phyloP scores from a whole-genome alignment of 2,329 filamentous ascomycete genomes.

The Aureobasidium subglaciale region DNA sequence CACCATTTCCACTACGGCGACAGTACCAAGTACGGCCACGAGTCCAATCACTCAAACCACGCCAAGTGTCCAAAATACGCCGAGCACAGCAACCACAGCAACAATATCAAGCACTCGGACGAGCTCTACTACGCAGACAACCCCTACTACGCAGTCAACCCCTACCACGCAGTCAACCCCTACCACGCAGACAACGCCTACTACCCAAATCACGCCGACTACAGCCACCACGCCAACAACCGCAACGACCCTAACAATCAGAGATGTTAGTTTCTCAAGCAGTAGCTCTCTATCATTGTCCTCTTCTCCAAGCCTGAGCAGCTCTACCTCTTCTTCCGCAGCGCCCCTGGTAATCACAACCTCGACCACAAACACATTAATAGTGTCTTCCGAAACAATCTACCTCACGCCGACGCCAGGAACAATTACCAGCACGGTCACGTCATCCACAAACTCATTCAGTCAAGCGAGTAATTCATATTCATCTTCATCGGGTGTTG shows the following conservation, averaged over 20 bases:
- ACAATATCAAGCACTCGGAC: no score
- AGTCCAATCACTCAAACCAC: neutral
- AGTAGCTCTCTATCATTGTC: neutral
- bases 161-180: neutral
- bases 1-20: neutral
- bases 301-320: neutral
- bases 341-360: neutral
- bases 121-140: no score
- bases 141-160: neutral
- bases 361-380: neutral
- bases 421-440: neutral
- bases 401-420: neutral
- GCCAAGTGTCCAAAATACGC: neutral
- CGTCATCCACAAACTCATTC: neutral
- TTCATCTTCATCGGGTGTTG: neutral
- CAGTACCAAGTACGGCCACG: neutral
- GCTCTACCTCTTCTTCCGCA: neutral
- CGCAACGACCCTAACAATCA: neutral
- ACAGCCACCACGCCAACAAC: neutral
- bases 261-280: neutral
- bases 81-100: neutral
- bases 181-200: neutral
- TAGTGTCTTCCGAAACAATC: neutral
- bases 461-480: neutral
- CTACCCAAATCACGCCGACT: neutral